Evolutionary conservation across 129 eudicot genomes (phyloP).

Genomic region (Centrapalus pauciflorus): DNA sequence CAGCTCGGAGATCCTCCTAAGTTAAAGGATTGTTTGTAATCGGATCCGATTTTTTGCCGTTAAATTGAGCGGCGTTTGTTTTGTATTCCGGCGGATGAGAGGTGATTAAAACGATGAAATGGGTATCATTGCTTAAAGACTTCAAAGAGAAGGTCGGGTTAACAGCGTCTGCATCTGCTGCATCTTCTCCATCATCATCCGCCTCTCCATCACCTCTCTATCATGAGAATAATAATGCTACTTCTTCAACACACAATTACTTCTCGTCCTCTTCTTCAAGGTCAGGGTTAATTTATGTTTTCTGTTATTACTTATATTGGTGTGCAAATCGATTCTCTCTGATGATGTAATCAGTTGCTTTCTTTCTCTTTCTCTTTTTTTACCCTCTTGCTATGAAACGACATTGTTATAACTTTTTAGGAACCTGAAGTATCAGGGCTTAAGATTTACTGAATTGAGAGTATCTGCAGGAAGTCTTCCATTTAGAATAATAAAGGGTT

Average conservation of each 20-base stretch:
- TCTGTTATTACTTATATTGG: not conserved
- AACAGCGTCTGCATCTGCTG: constrained; percentile 42
- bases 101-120: constrained; percentile 74
- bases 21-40: constrained; percentile 29
- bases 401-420: not conserved
- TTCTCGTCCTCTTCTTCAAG: constrained; percentile 43
- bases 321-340: not conserved
- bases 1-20: constrained; percentile 41
- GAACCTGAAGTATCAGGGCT: constrained; percentile 13
- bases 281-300: constrained; percentile 20
- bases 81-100: constrained; percentile 45
- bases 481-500: constrained; percentile 14
- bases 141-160: constrained; percentile 93
- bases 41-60: constrained; percentile 39
- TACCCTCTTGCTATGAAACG: not conserved
- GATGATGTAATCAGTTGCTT: not conserved
- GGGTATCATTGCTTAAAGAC: constrained; percentile 96
- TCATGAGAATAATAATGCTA: constrained; percentile 31
- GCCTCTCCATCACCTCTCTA: constrained; percentile 36
- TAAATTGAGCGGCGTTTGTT: constrained; percentile 21
- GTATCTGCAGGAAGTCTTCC: not conserved
- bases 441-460: constrained; percentile 2
- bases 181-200: constrained; percentile 42
- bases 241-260: constrained; percentile 33
- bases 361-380: not conserved